Conservation (phyloP, 495 filamentous ascomycete species). For the Staphylotrichum longicolle region DNA sequence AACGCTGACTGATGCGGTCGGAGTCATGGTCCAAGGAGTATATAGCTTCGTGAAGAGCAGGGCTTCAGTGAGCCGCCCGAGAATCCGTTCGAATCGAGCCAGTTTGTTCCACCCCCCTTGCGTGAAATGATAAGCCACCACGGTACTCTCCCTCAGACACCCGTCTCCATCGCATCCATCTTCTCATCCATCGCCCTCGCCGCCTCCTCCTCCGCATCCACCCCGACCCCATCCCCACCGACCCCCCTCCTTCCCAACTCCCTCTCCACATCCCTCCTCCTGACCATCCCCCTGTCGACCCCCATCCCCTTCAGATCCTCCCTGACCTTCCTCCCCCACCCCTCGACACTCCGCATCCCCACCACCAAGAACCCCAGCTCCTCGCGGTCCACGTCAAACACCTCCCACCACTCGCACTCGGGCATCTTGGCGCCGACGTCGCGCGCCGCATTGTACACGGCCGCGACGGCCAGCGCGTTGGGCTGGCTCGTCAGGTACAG, state of each 20-base stretch:
- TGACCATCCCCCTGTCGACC: conserved; percentile 46
- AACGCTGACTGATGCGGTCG: too few relatives aligned
- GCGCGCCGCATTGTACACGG: conserved; percentile 83
- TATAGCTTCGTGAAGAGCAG: too few relatives aligned
- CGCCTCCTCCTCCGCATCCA: conserved; percentile 58
- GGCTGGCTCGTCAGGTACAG: conserved; percentile 93
- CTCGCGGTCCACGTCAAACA: conserved; percentile 96
- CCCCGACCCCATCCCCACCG: conserved; percentile 45
- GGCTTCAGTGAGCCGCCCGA: too few relatives aligned
- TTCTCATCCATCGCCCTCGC: conserved; percentile 57
- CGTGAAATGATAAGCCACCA: too few relatives aligned
- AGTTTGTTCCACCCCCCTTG: too few relatives aligned
- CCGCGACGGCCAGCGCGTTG: conserved; percentile 76
- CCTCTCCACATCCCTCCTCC: conserved; percentile 32
- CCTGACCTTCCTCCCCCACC: conserved; percentile 55
- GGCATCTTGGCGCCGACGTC: conserved; percentile 76
- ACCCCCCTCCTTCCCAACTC: conserved; percentile 48
- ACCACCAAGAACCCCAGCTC: conserved; percentile 92
- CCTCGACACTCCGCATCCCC: conserved; percentile 75
- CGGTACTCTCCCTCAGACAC: not conserved
- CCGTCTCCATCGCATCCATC: conserved; percentile 43
- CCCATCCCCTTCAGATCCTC: conserved; percentile 32
- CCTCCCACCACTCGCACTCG: conserved; percentile 89
- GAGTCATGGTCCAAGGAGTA: too few relatives aligned
- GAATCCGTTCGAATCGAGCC: too few relatives aligned